Evolutionary conservation across 2,329 filamentous ascomycete genomes (phyloP).

Genomic region (Aspergillus piperis): DNA sequence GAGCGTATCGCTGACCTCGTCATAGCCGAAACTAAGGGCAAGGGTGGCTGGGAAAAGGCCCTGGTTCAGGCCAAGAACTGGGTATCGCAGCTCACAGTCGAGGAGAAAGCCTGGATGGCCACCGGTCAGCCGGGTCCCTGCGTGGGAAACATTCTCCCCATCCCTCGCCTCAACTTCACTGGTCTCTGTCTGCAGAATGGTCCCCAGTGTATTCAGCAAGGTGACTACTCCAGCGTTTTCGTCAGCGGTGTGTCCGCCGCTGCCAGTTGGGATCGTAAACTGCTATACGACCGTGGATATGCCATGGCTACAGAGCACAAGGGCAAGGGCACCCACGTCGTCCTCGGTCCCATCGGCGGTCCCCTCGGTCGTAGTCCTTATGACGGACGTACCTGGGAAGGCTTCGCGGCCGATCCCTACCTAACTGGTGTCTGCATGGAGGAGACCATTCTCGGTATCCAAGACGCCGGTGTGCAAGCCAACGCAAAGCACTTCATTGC

Average conservation of each 20-base stretch:
- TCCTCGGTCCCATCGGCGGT: slow-evolving; percentile 46
- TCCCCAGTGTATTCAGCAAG: slow-evolving; percentile 60
- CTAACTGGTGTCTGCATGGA: slow-evolving; percentile 47
- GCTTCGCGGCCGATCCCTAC: slow-evolving; percentile 48
- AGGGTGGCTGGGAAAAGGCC: slow-evolving; percentile 25
- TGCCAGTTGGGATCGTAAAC: slow-evolving; percentile 59
- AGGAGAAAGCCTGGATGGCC: slow-evolving; percentile 32
- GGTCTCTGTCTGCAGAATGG: slow-evolving; percentile 35
- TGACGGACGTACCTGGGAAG: slow-evolving; percentile 41
- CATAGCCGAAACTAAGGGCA: slow-evolving; percentile 21
- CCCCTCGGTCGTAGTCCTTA: slow-evolving; percentile 41
- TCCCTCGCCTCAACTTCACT: slow-evolving; percentile 31
- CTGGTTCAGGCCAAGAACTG: slow-evolving; percentile 17
- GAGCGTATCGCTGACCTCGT: not conserved
- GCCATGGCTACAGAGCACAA: slow-evolving; percentile 57
- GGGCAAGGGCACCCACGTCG: slow-evolving; percentile 41
- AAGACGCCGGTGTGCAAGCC: slow-evolving; percentile 52
- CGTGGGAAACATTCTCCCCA: slow-evolving; percentile 35
- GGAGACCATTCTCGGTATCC: slow-evolving; percentile 55
- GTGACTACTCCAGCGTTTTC: slow-evolving; percentile 72
- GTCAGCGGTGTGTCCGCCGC: slow-evolving; percentile 71
- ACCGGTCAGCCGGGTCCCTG: slow-evolving; percentile 32
- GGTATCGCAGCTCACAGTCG: slow-evolving; percentile 22
- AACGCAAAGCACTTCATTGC: slow-evolving; percentile 50
- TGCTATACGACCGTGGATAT: slow-evolving; percentile 56